Conservation (phyloP, 176 grass and related monocot genomes). For the Saccharum spontaneum region DNA sequence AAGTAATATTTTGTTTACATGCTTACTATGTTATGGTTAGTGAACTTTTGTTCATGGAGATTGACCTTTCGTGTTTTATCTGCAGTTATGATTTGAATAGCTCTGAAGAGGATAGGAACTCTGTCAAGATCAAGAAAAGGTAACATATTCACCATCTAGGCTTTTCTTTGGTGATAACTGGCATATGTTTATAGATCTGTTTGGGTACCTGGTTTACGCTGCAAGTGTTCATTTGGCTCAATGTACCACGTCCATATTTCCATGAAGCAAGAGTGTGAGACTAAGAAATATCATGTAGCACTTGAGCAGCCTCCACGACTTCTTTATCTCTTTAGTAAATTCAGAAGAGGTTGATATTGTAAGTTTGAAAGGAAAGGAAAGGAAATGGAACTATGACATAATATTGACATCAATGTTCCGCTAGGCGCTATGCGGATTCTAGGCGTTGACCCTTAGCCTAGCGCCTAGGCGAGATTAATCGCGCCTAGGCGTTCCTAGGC, state of each 20-base stretch:
- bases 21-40: constrained; percentile 1
- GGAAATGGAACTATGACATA: not conserved
- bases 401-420: too few species aligned
- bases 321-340: constrained; percentile 14
- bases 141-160: constrained; percentile 28
- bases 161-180: not conserved
- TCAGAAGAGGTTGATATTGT: not conserved
- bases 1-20: not conserved
- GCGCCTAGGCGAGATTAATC: too few species aligned
- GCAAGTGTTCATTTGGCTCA: not conserved
- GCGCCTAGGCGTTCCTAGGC: too few species aligned
- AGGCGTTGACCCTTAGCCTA: too few species aligned
- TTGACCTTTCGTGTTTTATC: constrained; percentile 35
- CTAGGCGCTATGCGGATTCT: too few species aligned
- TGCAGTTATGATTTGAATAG: constrained; percentile 85
- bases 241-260: not conserved
- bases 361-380: constrained; percentile 35
- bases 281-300: constrained; percentile 3
- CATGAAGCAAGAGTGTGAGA: not conserved
- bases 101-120: constrained; percentile 63
- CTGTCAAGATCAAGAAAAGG: constrained; percentile 76
- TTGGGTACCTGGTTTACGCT: constrained; percentile 9
- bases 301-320: not conserved
- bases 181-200: not conserved
- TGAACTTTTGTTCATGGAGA: not conserved